Evolutionary conservation across 345 rosid genomes (phyloP), one percentile per base, ranked within the genome.

Genomic region (Arabidopsis arenosa): DNA sequence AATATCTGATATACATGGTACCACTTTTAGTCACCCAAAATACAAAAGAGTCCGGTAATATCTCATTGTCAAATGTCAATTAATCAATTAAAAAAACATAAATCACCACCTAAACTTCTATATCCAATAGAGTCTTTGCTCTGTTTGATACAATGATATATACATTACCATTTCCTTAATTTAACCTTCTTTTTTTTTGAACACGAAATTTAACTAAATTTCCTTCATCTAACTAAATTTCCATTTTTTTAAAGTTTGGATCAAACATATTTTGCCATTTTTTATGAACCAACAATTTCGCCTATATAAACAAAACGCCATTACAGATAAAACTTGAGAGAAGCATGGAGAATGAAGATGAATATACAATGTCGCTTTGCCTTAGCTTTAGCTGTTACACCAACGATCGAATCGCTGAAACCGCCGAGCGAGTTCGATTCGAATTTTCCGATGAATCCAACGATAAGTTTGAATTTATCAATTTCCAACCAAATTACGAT

Each of bases 331-430:
- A 18, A 18, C 21, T 18, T 18, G 14, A 44, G 33, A 41, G 1
- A 12, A 56, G 0, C 44, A 64, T 78, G 73, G 75, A 74, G 30
- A 80, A 70, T 72, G 83, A 80, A 43, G 66, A 82, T 30, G 77
- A 77, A 6, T 51, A 52, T 30, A 57, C 75, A 58, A 75, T 77
- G 43, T 70, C 86, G 76, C 74, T 83, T 55, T 90, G 84, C 36
- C 98, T 84, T 39, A 93, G 96, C 80, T 93, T 93, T 83, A 88
- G 49, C 72, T 54, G 79, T 83, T 90, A 93, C 82, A 62, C 90
- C 55, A 54, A 74, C 55, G 68, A 75, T 6, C 70, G 51, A 26
- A 49, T 78, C 44, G 72, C 74, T 0, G 80, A 79, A 30, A 43
- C 75, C 66, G 92, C 89, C n/a, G 72, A 49, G 45, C 68, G 73